Evolutionary conservation across 2,329 filamentous ascomycete genomes (phyloP), one percentile per base, ranked within the genome.

Genomic region (Aureobasidium sp.): DNA sequence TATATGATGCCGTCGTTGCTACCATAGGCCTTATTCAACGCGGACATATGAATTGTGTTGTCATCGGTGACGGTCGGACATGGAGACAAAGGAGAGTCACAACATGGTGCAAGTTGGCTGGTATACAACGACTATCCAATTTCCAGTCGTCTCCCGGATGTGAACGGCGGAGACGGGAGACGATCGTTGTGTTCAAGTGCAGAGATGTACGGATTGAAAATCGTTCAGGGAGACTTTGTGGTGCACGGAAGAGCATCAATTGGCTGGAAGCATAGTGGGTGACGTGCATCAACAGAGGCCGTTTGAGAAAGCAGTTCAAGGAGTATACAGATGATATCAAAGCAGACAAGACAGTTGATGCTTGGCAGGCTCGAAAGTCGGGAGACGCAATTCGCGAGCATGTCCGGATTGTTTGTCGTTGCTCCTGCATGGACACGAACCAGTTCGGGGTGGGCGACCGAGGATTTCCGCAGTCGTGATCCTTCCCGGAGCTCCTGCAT

Each of bases 381-480:
- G 36, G 6, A 27, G 5, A 36, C 36, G 38, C 36, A 38, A 42
- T 55, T 29, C 33, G 25, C 53, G 53, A 55, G 36, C 53, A 55
- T 42, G 25, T 55, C 53, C 53, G 53, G 36, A 20, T 8, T 55
- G 33, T 40, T 36, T 18, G n/a, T 18, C 33, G n/a, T 40, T n/a
- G 7, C 33, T 54, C 51, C 51, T 54, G 51, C 51, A 54, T 54
- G n/a, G n/a, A n/a, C n/a, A n/a, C n/a, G n/a, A n/a, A n/a, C n/a
- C n/a, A n/a, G n/a, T n/a, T n/a, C n/a, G n/a, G n/a, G n/a, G n/a
- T 18, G 16, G 15, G 47, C 40, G 36, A 45, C 55, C 55, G 55
- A 59, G 11, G 42, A 42, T 33, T 1, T 47, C 55, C 55, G 55
- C 13, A 25, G 11, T 36, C 13, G 20, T 47, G 42, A 23, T 40